A percentile compares a stretch with the other conserved stretches of the same genome.
These are phyloP conservation scores for Flaveria brownii DNA, from an alignment of 129 eudicot genomes.

Conservation along the genomic window DNA sequence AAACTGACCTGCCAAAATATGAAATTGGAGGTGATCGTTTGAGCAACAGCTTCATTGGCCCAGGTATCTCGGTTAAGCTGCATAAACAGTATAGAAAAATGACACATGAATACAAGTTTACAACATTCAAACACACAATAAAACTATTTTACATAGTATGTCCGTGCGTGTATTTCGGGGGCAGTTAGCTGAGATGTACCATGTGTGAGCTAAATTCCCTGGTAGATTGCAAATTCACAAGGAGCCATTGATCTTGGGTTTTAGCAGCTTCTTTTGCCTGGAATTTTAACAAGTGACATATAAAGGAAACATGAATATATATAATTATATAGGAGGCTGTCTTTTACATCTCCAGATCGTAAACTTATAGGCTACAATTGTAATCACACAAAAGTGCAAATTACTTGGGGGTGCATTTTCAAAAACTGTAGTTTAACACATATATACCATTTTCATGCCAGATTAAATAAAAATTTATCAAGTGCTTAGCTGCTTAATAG, in stretches of 20 bases:
- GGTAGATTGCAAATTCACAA: constrained; percentile 86
- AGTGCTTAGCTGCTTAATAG: not conserved
- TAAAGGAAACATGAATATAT: not conserved
- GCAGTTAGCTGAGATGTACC: constrained; percentile 45
- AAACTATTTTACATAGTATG: not conserved
- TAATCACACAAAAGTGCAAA: not conserved
- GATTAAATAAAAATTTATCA: not conserved
- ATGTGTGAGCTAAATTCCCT: constrained; percentile 96
- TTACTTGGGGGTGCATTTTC: not conserved
- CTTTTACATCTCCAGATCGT: constrained; percentile 1
- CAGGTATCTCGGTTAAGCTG: constrained; percentile 98
- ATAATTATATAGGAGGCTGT: not conserved
- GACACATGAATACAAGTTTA: not conserved
- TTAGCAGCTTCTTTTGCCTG: constrained; percentile 94
- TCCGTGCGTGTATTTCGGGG: not conserved
- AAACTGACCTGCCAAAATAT: constrained; percentile 94
- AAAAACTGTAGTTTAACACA: not conserved
- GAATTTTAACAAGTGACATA: not conserved
- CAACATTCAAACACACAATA: not conserved
- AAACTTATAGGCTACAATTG: not conserved
- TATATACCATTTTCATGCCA: not conserved
- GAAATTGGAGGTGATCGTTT: constrained; percentile 81
- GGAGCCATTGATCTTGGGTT: constrained; percentile 77
- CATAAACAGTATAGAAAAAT: constrained; percentile 29
- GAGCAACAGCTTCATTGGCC: constrained; percentile 99